Evolutionary conservation across 179 eudicot genomes (phyloP).

Genomic region (Nepenthes alata): DNA sequence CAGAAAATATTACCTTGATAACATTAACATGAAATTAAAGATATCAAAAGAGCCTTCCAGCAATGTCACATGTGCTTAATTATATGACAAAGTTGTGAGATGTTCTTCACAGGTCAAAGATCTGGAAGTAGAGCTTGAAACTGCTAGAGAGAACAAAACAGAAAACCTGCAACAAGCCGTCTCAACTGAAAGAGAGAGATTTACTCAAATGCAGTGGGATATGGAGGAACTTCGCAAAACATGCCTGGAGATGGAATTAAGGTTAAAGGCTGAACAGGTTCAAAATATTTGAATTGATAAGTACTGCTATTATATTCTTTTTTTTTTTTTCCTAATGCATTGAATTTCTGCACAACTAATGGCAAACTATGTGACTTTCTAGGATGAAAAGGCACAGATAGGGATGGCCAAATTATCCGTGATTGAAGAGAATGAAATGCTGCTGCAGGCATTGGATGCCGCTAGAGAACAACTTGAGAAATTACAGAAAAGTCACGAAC

Average conservation of each 20-base stretch:
- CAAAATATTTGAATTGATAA: background rate
- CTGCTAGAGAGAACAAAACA: constrained; percentile 51
- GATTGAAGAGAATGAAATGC: constrained; percentile 45
- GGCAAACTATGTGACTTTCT: constrained; percentile 3
- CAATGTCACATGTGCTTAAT: background rate
- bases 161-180: constrained; percentile 74
- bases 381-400: constrained; percentile 41
- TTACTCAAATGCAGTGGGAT: constrained; percentile 84
- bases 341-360: background rate
- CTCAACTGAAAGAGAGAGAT: constrained; percentile 57
- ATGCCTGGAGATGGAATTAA: constrained; percentile 63
- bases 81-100: background rate
- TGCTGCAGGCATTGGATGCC: constrained; percentile 49
- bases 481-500: constrained; percentile 51
- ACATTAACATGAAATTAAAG: too few species aligned
- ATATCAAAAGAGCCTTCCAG: too few species aligned
- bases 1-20: too few species aligned
- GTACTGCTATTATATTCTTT: background rate
- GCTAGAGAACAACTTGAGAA: constrained; percentile 45
- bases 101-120: constrained; percentile 55
- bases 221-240: constrained; percentile 69
- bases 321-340: background rate
- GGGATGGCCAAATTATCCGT: constrained; percentile 26
- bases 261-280: constrained; percentile 64
- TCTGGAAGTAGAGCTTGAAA: constrained; percentile 84